These are phyloP conservation scores for Phascolomyces articulosus DNA, from an alignment of 371 early-diverging fungal genomes.

Conservation along the genomic window DNA sequence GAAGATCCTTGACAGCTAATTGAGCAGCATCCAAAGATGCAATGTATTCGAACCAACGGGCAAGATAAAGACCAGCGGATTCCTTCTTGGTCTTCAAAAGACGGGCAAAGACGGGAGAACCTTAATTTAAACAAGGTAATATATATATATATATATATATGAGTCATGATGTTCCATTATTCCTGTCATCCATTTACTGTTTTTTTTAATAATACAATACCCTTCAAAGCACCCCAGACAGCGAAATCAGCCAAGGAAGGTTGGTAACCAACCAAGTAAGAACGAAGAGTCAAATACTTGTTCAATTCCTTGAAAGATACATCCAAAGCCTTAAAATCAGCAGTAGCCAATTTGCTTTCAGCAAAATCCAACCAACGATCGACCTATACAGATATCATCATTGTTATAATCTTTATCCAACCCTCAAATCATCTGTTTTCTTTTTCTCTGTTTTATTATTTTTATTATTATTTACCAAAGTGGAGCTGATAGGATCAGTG, in stretches of 20 bases:
- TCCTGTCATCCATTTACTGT: no score
- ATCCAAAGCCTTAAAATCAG: slow-evolving; percentile 77
- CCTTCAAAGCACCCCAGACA: slow-evolving; percentile 87
- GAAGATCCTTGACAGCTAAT: slow-evolving; percentile 55
- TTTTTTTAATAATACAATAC: slow-evolving; percentile 27
- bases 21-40: slow-evolving; percentile 62
- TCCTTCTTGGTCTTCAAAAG: slow-evolving; percentile 78
- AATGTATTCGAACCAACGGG: slow-evolving; percentile 85
- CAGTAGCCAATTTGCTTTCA: slow-evolving; percentile 55
- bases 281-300: slow-evolving; percentile 79
- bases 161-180: no score
- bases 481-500: slow-evolving; percentile 43
- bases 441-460: not conserved
- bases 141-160: not conserved
- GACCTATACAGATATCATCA: slow-evolving; percentile 31
- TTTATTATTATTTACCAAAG: slow-evolving; percentile 27
- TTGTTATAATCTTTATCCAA: not conserved
- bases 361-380: slow-evolving; percentile 73
- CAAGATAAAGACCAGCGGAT: slow-evolving; percentile 70
- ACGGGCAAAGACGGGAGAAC: slow-evolving; percentile 78
- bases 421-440: not conserved
- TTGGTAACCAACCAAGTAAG: slow-evolving; percentile 83
- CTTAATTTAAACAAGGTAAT: no score
- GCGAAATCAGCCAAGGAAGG: slow-evolving; percentile 83
- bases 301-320: slow-evolving; percentile 70